Evolutionary conservation across 352 stramenopile species (phyloP), one percentile per base, ranked within the genome.

Genomic region (Pythium coloratum): DNA sequence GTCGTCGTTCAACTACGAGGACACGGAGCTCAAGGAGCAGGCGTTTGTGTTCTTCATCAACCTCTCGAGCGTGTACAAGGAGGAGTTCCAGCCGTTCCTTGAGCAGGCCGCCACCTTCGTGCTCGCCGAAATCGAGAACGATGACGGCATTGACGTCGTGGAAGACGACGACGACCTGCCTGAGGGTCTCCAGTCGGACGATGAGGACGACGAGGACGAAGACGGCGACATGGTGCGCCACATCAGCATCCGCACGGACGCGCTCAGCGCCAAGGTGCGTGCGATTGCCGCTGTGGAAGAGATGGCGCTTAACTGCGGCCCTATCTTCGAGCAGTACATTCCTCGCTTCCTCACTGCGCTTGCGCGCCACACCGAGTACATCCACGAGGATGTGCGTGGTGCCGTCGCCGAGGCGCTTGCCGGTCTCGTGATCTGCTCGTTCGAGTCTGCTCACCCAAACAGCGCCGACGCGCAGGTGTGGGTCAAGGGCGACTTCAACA

Each of bases 11-110:
- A 84, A 87, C 36, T 82, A 98, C 20, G 89, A 98, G 50, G 95
- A 96, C 67, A 98, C 92, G 24, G 96, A 99, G 76, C 87, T 99
- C 46, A 98, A 98, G 75, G 97, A 99, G 72, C 98, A 99, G 78
- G 92, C 92, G 34, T 99, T 98, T 76, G 96, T 97, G 24, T 98
- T 98, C 68, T 99, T 99, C 76, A 98, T 98, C 51, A 99, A 99
- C 75, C 78, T 98, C 54, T 93, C 95, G 62, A 99, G 98, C 72
- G 96, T 98, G 33, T 99, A 98, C 90, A 98, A 98, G 76, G 89
- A 98, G 62, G 96, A 99, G 77, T 99, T 99, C 75, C 82, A 86
- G 36, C 96, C 92, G 32, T 98, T 97, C 67, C 79, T 99, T 18
- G 79, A 94, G 46, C 74, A 89, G 64, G 82, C 82, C 32, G 86